These are phyloP conservation scores for Gymnopilus junonius DNA, from an alignment of 768 basidiomycete genomes.

Conservation along the genomic window DNA sequence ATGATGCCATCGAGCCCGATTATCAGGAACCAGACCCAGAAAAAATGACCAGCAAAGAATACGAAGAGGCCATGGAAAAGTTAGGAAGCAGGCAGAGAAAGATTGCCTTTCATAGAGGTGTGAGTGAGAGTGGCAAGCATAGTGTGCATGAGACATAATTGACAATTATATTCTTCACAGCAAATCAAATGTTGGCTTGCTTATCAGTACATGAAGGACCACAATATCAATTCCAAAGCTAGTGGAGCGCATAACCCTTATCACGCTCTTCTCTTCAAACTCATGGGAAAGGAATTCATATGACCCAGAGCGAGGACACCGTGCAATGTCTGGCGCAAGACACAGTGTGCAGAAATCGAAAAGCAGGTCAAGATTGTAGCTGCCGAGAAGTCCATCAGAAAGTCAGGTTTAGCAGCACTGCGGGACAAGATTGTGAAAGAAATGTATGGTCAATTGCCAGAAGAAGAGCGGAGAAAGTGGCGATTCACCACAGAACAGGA, in stretches of 20 bases:
- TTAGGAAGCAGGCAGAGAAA: background rate
- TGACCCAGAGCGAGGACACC: conserved; percentile 1
- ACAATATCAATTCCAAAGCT: conserved; percentile 10
- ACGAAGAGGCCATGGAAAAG: background rate
- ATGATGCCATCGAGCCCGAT: conserved; percentile 2
- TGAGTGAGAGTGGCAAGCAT: conserved; percentile 3
- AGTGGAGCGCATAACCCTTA: conserved; percentile 13
- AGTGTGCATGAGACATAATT: background rate
- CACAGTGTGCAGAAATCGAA: background rate
- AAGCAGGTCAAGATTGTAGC: background rate
- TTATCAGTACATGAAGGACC: conserved; percentile 20
- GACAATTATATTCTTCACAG: conserved; percentile 9
- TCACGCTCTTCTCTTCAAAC: conserved; percentile 6
- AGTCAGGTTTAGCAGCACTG: background rate
- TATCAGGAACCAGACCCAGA: background rate
- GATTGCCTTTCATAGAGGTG: conserved; percentile 1
- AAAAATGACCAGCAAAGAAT: background rate
- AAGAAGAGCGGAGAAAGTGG: background rate
- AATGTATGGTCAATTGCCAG: background rate
- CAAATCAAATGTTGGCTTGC: conserved; percentile 21
- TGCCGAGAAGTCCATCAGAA: background rate
- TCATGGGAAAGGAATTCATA: background rate
- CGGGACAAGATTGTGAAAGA: conserved; percentile 9
- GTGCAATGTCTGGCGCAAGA: conserved; percentile 13
- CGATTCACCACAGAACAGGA: background rate